Percentiles rank a stretch among this genome's conserved stretches.
Conservation (phyloP, 208 protist species). For the Leishmania martiniquensis region DNA sequence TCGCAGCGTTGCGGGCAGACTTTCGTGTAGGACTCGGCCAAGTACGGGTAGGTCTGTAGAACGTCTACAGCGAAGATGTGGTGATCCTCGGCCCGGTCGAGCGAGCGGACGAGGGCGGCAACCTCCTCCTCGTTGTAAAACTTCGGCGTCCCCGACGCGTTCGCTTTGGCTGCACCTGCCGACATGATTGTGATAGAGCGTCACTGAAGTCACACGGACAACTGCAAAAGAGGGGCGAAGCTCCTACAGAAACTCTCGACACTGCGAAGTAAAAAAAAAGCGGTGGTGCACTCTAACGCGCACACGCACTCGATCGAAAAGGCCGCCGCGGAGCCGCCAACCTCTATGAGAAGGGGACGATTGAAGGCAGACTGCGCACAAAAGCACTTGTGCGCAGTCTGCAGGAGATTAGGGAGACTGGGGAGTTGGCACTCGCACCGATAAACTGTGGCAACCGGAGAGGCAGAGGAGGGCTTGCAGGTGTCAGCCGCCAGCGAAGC, state of each 20-base stretch:
- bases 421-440: neutral
- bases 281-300: neutral
- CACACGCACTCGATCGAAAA: neutral
- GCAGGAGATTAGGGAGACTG: neutral
- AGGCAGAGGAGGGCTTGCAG: neutral
- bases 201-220: neutral
- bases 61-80: constrained; percentile 84
- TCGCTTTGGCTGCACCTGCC: neutral
- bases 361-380: neutral
- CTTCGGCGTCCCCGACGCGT: constrained; percentile 9
- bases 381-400: neutral
- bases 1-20: constrained; percentile 81
- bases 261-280: neutral
- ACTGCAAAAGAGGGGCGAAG: neutral
- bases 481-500: neutral
- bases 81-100: constrained; percentile 75
- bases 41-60: constrained; percentile 69
- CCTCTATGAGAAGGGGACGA: neutral
- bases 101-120: constrained; percentile 59
- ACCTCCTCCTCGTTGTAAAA: constrained; percentile 70
- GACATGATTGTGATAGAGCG: neutral
- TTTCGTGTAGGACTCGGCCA: constrained; percentile 71
- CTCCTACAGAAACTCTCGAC: neutral
- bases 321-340: neutral
- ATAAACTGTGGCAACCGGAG: neutral